Percentiles rank a stretch among this genome's conserved stretches.
phyloP scores from a whole-genome alignment of 2,329 filamentous ascomycete genomes.

The Podosphaera xanthii region DNA sequence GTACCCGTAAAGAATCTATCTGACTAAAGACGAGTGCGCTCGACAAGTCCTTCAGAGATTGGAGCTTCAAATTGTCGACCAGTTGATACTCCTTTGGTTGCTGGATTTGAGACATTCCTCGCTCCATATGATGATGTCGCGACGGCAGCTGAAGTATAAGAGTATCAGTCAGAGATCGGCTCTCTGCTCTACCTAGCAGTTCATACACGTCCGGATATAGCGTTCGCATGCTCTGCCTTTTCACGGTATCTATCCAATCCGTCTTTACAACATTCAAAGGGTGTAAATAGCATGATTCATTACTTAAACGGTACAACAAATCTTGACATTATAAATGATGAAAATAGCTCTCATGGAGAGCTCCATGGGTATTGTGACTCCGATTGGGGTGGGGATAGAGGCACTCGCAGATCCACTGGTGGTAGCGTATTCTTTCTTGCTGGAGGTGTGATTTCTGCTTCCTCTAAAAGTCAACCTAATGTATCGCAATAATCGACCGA shows the following conservation, averaged over 20 bases:
- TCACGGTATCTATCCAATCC: too few species aligned
- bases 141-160: not conserved
- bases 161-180: not conserved
- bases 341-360: not conserved
- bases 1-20: not conserved
- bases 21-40: not conserved
- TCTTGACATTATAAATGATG: not conserved
- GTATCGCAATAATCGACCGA: not conserved
- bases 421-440: not conserved
- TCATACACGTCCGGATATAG: not conserved
- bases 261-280: not conserved
- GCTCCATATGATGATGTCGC: not conserved
- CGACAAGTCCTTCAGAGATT: not conserved
- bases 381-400: not conserved
- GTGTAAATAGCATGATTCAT: not conserved
- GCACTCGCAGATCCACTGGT: not conserved
- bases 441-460: not conserved
- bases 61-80: not conserved
- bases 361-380: not conserved
- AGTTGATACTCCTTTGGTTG: not conserved
- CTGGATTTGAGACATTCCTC: not conserved
- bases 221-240: too few species aligned
- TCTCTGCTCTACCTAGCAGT: not conserved
- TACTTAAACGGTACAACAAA: not conserved
- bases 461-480: not conserved